Conservation (phyloP, 140 eudicot genomes). For the Flaveria floridana region DNA sequence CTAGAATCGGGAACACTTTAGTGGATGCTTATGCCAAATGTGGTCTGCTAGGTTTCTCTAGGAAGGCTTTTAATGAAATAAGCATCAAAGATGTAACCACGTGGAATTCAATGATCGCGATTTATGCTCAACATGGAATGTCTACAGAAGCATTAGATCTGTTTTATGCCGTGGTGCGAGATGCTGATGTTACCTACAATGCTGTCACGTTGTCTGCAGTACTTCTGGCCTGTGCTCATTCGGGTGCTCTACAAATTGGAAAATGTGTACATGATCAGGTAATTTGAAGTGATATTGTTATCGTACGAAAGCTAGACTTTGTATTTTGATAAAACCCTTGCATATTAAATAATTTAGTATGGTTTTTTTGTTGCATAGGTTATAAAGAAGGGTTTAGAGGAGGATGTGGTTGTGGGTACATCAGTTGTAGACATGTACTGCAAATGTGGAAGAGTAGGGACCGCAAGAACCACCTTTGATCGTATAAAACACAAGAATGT, state of each 20-base stretch:
- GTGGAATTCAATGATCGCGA: slow-evolving; percentile 91
- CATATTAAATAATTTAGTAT: slow-evolving; percentile 1
- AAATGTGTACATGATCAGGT: slow-evolving; percentile 89
- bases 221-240: slow-evolving; percentile 86
- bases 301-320: neutral
- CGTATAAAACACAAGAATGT: slow-evolving; percentile 67
- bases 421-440: slow-evolving; percentile 93
- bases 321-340: neutral
- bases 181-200: slow-evolving; percentile 43
- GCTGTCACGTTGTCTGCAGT: slow-evolving; percentile 77
- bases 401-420: slow-evolving; percentile 71
- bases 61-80: slow-evolving; percentile 69
- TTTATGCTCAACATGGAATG: slow-evolving; percentile 73
- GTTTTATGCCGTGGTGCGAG: slow-evolving; percentile 51
- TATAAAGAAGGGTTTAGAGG: slow-evolving; percentile 72
- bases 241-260: slow-evolving; percentile 71
- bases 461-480: slow-evolving; percentile 71
- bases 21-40: slow-evolving; percentile 91
- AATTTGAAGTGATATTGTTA: slow-evolving; percentile 20
- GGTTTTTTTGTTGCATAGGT: slow-evolving; percentile 43
- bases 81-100: slow-evolving; percentile 63
- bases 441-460: slow-evolving; percentile 70
- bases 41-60: slow-evolving; percentile 55
- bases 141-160: slow-evolving; percentile 56
- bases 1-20: slow-evolving; percentile 62